Percentiles rank a stretch among this genome's conserved stretches.
phyloP scores from a whole-genome alignment of 352 stramenopile genomes.

The Pythium rhizo-oryzae region DNA sequence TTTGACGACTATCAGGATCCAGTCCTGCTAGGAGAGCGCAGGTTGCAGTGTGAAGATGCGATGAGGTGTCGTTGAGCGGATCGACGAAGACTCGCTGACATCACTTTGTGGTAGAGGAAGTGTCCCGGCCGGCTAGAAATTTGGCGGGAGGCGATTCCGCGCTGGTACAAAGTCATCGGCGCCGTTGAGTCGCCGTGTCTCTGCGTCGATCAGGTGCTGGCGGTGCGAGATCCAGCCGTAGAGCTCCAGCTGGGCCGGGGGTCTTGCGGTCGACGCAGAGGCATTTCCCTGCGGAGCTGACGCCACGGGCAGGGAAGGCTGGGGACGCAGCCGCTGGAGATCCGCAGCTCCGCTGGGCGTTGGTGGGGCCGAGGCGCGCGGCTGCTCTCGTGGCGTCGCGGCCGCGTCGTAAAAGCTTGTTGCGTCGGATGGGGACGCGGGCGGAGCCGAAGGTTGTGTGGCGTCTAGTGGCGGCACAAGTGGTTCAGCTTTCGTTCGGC shows the following conservation, averaged over 20 bases:
- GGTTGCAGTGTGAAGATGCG: too few relatives aligned
- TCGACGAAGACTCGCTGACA: too few relatives aligned
- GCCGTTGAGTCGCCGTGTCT: constrained; percentile 9
- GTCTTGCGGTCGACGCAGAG: background rate
- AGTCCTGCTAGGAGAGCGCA: too few relatives aligned
- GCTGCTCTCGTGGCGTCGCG: background rate
- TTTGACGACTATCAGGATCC: too few relatives aligned
- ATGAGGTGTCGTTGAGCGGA: too few relatives aligned
- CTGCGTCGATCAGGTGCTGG: constrained; percentile 11
- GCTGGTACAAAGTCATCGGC: constrained; percentile 15
- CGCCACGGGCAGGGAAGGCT: background rate
- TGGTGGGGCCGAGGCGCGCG: background rate
- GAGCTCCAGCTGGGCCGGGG: background rate
- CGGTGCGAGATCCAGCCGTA: constrained; percentile 15
- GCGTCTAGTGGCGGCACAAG: too few relatives aligned
- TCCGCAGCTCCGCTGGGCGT: background rate
- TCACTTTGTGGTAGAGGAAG: too few relatives aligned
- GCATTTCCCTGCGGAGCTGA: background rate
- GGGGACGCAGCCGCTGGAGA: background rate
- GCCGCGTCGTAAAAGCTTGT: background rate
- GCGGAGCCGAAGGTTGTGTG: background rate
- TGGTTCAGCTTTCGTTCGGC: background rate
- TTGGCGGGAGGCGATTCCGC: background rate
- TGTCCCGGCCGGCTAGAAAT: background rate
- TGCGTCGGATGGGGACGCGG: background rate